Evolutionary conservation across 805 yeast genomes (phyloP), one percentile per base, ranked within the genome.

Genomic region (Hemisphaericaspora nanyangensis): DNA sequence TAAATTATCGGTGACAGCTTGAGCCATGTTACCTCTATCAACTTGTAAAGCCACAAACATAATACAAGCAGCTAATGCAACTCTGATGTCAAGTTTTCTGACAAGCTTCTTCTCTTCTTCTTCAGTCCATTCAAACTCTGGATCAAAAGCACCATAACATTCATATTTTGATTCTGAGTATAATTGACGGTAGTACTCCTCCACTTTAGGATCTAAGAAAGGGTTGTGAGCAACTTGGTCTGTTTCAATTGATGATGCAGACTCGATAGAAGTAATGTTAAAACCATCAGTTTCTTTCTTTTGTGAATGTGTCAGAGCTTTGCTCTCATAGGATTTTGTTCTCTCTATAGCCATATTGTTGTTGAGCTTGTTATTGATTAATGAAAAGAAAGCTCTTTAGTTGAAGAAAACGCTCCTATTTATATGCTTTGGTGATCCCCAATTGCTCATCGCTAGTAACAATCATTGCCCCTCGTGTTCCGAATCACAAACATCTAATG

Each of bases 11-110:
- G 85, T 65, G 5, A 77, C 63, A 7, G 83, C 83, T 49, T 79
- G 82, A 3, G 65, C 52, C 35, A 80, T 56, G 52, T 80, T 80
- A 36, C 72, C 72, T 49, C 86, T 60, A 56, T 79, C 85, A 40
- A 79, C 56, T 51, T 80, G 79, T 39, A 80, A 64, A 7, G 78
- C 77, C 31, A 75, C 60, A 52, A 80, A 80, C 77, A 79, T 68
- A 40, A 80, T 48, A 43, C 77, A 76, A 0, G 83, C 82, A 66
- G 80, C 68, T 22, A 77, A 57, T 4, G 79, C 63, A 19, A 81
- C 83, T 33, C 70, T 60, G 61, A 66, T 66, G 44, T 82, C 85
- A 30, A 77, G 62, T 49, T 77, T 79, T 54, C 77, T 51, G 12
- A 71, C 54, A 5, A 80, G 51, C 30, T 55, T 61, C 27, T 58